Evolutionary conservation across 2,329 filamentous ascomycete genomes (phyloP).

Genomic region (Atkinsonella hypoxylon): DNA sequence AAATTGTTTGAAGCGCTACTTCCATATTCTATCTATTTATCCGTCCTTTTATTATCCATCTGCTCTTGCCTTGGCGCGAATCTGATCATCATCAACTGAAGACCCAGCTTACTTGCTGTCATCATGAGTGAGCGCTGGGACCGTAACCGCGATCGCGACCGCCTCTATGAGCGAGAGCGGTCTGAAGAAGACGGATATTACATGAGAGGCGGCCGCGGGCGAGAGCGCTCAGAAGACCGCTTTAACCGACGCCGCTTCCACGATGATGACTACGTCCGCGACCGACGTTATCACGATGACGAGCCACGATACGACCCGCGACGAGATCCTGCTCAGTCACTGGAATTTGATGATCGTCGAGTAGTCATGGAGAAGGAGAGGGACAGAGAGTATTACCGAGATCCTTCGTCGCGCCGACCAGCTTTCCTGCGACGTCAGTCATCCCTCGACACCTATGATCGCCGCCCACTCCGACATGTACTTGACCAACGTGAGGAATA

Average conservation of each 20-base stretch:
- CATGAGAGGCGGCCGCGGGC: slow-evolving; percentile 22
- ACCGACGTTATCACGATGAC: slow-evolving; percentile 45
- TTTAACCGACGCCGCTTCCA: slow-evolving; percentile 35
- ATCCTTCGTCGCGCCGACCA: slow-evolving; percentile 48
- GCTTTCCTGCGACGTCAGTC: slow-evolving; percentile 67
- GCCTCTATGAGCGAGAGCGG: slow-evolving; percentile 28
- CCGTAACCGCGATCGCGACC: slow-evolving; percentile 43
- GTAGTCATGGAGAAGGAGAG: slow-evolving; percentile 44
- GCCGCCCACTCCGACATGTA: slow-evolving; percentile 44
- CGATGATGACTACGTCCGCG: slow-evolving; percentile 35
- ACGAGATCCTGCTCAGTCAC: slow-evolving; percentile 19
- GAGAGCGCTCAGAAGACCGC: slow-evolving; percentile 38
- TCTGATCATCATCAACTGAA: too few species aligned
- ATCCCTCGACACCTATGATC: slow-evolving; percentile 82
- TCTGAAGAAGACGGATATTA: slow-evolving; percentile 40
- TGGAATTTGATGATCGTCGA: slow-evolving; percentile 42
- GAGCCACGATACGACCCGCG: slow-evolving; percentile 28
- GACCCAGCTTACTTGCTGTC: not conserved
- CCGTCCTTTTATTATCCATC: too few species aligned
- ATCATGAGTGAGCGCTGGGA: slow-evolving; percentile 37
- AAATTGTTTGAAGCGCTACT: too few species aligned
- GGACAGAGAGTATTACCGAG: slow-evolving; percentile 33
- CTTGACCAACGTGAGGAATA: slow-evolving; percentile 48
- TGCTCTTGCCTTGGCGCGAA: too few species aligned
- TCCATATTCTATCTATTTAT: too few species aligned